Base-by-base conservation (phyloP, 805 yeast genomes). In the Kluyveromyces nonfermentans region DNA sequence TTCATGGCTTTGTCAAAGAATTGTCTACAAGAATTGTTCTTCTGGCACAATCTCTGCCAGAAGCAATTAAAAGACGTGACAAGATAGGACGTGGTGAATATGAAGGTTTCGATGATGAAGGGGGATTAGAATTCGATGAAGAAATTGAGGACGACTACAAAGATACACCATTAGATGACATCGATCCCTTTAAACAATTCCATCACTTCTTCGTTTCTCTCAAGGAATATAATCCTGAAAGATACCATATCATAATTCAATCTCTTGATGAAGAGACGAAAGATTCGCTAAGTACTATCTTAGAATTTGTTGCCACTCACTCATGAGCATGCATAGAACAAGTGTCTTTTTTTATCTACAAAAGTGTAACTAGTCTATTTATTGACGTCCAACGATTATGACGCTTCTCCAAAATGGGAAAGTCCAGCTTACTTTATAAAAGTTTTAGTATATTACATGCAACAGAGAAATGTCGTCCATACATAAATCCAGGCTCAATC, bases 101-200 rank as follows among this genome's bases (percentile, higher is more conserved):
- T n/a, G 55, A 52, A 35, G 68, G 62, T 14, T 44, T 50, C 17
- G 50, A 50, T 12, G 53, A 50, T 10, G 56, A 54, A 7, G 56
- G 51, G 16, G 65, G 58, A 20, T 87, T 82, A 45, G 85, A 80
- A 4, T 77, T 81, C 43, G 64, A 59, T 43, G 70, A 66, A 32
- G 70, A 65, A 35, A 79, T 80, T 43, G 96, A 87, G 55, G 95
- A 82, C 56, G 78, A 93, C 12, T 73, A 83, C 60, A 78, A 81
- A 45, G 83, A 79, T 50, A 82, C 94, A 1, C 85, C 93, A 7
- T 70, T 90, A 46, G 97, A 89, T 60, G 69, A 73, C 35, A 63
- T 87, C 37, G 84, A 88, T 57, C 79, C 81, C 4, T 85, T 79
- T 65, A 67, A 70, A 37, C 78, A 77, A 5, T 78, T 88, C 61